These are phyloP conservation scores for Cucurbita argyrosperma DNA, from an alignment of 306 rosid genomes.

Conservation along the genomic window DNA sequence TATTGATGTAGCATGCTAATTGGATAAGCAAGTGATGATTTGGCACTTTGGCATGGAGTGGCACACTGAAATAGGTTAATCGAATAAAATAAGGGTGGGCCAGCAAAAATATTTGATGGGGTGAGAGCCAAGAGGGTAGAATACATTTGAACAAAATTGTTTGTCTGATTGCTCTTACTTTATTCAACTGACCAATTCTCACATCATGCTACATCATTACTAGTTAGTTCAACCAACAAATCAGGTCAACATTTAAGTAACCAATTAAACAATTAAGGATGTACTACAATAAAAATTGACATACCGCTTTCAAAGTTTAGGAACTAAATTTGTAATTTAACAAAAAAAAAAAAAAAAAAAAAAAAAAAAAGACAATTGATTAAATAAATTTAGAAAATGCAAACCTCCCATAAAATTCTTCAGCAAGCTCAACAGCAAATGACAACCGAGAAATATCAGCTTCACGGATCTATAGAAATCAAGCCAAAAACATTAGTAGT, in stretches of 20 bases:
- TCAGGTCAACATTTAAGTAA: neutral
- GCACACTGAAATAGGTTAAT: neutral
- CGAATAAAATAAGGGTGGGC: neutral
- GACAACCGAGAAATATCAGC: slow-evolving; percentile 93
- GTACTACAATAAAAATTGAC: neutral
- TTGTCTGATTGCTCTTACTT: neutral
- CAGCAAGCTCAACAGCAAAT: slow-evolving; percentile 98
- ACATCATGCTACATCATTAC: neutral
- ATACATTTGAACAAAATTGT: neutral
- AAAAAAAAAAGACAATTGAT: neutral
- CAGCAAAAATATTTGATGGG: neutral
- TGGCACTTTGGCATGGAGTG: neutral
- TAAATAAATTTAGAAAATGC: slow-evolving; percentile 10
- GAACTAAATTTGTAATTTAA: neutral
- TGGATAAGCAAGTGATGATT: neutral
- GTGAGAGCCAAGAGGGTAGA: neutral
- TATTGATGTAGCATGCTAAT: neutral
- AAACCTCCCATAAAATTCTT: slow-evolving; percentile 97
- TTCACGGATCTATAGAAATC: slow-evolving; percentile 69
- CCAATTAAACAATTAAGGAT: neutral
- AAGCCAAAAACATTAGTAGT: slow-evolving; percentile 8
- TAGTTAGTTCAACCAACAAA: neutral
- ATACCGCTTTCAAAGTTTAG: neutral
- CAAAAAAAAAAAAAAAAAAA: neutral
- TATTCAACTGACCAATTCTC: neutral